phyloP scores from a whole-genome alignment of 2,329 filamentous ascomycete species.

The Capronia coronata region DNA sequence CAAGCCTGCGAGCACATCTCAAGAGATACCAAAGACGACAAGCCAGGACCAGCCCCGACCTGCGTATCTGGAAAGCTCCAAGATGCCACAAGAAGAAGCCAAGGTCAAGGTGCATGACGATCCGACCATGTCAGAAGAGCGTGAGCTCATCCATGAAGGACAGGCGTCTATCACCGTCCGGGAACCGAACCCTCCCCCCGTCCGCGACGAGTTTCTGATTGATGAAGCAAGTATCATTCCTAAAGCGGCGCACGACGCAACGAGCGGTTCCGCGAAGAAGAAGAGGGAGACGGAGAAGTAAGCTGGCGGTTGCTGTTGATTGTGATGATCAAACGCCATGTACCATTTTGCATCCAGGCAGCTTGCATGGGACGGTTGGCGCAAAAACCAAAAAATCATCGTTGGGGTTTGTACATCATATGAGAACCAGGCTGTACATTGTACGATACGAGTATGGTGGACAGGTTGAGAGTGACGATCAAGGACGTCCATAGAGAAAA shows the following conservation, averaged over 20 bases:
- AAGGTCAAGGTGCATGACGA: constrained; percentile 10
- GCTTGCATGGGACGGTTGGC: not conserved
- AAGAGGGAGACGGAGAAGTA: not conserved
- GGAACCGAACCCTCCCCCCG: not conserved
- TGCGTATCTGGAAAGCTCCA: not conserved
- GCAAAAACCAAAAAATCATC: no score
- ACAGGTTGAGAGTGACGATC: no score
- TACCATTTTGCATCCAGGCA: not conserved
- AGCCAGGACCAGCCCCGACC: not conserved
- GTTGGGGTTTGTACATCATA: no score
- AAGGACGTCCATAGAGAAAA: no score
- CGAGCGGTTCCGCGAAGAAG: not conserved
- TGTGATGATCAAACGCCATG: not conserved
- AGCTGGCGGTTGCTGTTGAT: not conserved
- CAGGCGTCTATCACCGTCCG: constrained; percentile 5
- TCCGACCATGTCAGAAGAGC: constrained; percentile 11
- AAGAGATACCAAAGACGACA: not conserved
- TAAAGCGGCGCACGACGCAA: constrained; percentile 12
- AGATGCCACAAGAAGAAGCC: not conserved
- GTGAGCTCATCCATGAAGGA: constrained; percentile 12
- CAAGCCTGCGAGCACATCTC: not conserved
- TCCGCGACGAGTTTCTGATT: not conserved
- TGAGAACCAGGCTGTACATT: no score
- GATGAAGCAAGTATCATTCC: constrained; percentile 8
- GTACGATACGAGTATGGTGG: no score